Evolutionary conservation across 176 grass and related monocot genomes (phyloP), one percentile per base, ranked within the genome.

Genomic region (Triticum monococcum): DNA sequence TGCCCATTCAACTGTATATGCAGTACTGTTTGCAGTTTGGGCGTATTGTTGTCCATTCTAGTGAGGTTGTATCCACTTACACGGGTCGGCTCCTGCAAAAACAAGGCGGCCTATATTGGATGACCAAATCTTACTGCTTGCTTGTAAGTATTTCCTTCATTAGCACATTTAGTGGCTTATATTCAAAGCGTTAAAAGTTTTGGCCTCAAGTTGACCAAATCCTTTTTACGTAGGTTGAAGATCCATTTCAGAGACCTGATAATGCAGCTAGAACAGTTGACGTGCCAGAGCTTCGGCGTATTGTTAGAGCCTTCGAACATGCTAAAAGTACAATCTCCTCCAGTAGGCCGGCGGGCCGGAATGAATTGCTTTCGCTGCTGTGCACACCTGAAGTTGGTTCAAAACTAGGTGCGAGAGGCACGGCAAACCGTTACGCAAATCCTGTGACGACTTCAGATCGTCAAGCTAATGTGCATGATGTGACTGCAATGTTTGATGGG

Each of bases 221-320:
- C 36, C 1, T 52, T 17, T 0, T 59, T 77, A 43, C 83, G 45
- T 57, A 95, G 93, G 84, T 92, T 63, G 90, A 95, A 86, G 93
- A 95, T 83, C 90, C 93, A 63, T 83, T 92, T 75, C 86, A 95
- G 70, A 89, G 91, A 78, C 86, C 80, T 41, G 90, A 92, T 28
- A 95, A 95, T 78, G 62, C 93, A 3, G 93, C 93, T 36, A 89
- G 90, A 86, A 86, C 93, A 7, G 93, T 92, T 46, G 69, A 80
- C 59, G 14, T 77, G 45, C 61, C 23, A 72, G 68, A 56, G 64
- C 86, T 92, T 81, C 61, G 26, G 2, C 66, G 2, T 38, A 89
- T 95, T 64, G 61, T 75, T 61, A 66, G 11, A 41, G 83, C 75
- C 79, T 84, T 95, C 45, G 79, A 35, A 26, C 10, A 48, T 43